phyloP scores from a whole-genome alignment of 2,329 filamentous ascomycete genomes.

The Botrytis porri region DNA sequence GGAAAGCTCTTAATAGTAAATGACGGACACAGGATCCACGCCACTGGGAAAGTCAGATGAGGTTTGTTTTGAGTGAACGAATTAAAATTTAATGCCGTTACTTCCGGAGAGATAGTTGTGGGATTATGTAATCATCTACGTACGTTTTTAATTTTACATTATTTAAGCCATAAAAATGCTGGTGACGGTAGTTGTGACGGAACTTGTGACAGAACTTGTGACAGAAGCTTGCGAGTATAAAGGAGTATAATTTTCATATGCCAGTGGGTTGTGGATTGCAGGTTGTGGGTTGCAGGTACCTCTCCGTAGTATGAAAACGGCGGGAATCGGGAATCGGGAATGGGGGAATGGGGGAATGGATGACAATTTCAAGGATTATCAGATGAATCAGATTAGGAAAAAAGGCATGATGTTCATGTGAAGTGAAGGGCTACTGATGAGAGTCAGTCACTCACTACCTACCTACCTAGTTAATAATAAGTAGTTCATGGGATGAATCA shows the following conservation, averaged over 20 bases:
- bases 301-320: not conserved
- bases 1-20: constrained; percentile 9
- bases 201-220: no score
- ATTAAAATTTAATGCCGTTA: constrained; percentile 8
- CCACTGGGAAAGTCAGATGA: constrained; percentile 14
- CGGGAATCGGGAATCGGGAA: not conserved
- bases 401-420: not conserved
- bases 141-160: not conserved
- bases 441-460: no score
- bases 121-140: not conserved
- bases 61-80: not conserved
- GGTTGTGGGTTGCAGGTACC: no score
- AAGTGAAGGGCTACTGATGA: not conserved
- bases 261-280: no score
- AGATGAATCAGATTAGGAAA: not conserved
- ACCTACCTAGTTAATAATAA: not conserved
- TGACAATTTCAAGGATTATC: not conserved
- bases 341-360: no score
- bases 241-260: no score
- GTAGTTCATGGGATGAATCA: not conserved
- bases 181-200: no score
- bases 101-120: not conserved
- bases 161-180: not conserved
- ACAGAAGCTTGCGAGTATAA: not conserved
- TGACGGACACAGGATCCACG: constrained; percentile 13